Conservation (phyloP, 2,329 filamentous ascomycete genomes). For the Clarireedia hainanense region DNA sequence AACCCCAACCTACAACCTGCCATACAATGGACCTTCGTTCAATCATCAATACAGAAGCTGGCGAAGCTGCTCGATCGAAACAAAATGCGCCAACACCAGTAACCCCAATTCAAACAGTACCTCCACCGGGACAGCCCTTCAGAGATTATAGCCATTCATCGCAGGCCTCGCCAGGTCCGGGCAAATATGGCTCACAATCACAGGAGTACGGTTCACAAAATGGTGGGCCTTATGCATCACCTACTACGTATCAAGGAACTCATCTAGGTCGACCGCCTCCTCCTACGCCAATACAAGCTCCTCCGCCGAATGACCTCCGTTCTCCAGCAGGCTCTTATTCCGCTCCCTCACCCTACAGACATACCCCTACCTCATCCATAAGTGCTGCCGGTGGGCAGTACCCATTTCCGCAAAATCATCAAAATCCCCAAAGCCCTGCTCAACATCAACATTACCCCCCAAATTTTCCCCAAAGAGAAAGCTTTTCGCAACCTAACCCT, state of each 20-base stretch:
- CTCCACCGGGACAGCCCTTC: constrained; percentile 21
- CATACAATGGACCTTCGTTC: constrained; percentile 43
- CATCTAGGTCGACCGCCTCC: constrained; percentile 28
- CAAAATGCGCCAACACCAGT: constrained; percentile 26
- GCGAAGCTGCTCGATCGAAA: constrained; percentile 21
- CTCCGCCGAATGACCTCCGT: constrained; percentile 31
- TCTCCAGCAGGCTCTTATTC: constrained; percentile 35
- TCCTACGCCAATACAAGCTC: constrained; percentile 37
- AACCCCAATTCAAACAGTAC: constrained; percentile 25
- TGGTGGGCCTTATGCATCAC: constrained; percentile 25
- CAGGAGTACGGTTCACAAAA: constrained; percentile 27
- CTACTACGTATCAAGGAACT: constrained; percentile 25
- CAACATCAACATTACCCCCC: constrained; percentile 27
- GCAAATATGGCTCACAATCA: constrained; percentile 24
- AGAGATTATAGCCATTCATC: constrained; percentile 27
- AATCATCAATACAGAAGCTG: constrained; percentile 39
- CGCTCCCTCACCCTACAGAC: constrained; percentile 29
- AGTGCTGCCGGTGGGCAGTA: constrained; percentile 21
- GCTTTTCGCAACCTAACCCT: constrained; percentile 22
- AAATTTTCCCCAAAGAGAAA: constrained; percentile 21
- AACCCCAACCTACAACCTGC: constrained; percentile 19
- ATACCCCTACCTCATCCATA: constrained; percentile 25
- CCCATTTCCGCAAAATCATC: constrained; percentile 26
- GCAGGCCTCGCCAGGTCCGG: constrained; percentile 24
- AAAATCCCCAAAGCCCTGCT: constrained; percentile 28